A percentile compares a stretch with the other conserved stretches of the same genome.
These are phyloP conservation scores for Boletus sp. DNA, from an alignment of 1,284 basidiomycete genomes.

Conservation along the genomic window DNA sequence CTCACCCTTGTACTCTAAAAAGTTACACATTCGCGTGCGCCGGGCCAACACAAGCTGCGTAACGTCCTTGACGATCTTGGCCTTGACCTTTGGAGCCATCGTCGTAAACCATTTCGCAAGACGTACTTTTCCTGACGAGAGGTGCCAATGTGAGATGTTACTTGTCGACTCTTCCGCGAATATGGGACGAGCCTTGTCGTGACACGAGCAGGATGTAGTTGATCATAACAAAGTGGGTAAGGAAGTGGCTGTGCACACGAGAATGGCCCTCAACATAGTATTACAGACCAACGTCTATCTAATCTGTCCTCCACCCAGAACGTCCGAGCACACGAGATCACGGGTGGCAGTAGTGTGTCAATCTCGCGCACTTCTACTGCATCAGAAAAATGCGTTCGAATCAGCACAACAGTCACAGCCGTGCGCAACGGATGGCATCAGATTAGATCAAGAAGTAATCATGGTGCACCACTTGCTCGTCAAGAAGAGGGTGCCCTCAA, in stretches of 20 bases:
- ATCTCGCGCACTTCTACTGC: not conserved
- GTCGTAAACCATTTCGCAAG: constrained; percentile 99
- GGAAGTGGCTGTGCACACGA: constrained; percentile 28
- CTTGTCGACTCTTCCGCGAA: constrained; percentile 1
- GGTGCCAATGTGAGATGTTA: constrained; percentile 12
- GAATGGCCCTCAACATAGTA: not conserved
- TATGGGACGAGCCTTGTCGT: constrained; percentile 71
- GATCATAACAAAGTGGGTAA: constrained; percentile 50
- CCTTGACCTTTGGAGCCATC: constrained; percentile 89
- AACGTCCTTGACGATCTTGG: constrained; percentile 99
- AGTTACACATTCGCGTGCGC: constrained; percentile 98
- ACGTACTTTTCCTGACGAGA: constrained; percentile 83
- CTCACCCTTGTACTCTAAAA: constrained; percentile 97
- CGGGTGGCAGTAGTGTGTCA: not conserved
- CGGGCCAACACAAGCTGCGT: constrained; percentile 96
- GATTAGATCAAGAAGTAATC: constrained; percentile 85
- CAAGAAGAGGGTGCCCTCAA: constrained; percentile 52
- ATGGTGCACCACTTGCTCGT: constrained; percentile 43
- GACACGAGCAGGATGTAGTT: constrained; percentile 91
- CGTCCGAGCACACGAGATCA: too few species aligned
- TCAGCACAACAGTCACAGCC: constrained; percentile 10
- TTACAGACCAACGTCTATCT: not conserved
- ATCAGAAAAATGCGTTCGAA: not conserved
- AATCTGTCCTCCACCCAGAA: too few species aligned
- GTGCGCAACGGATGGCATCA: constrained; percentile 42